A percentile compares a stretch with the other conserved stretches of the same genome.
These are phyloP conservation scores for Aspergillus aculeatus DNA, from an alignment of 2,329 filamentous ascomycete species.

Conservation along the genomic window DNA sequence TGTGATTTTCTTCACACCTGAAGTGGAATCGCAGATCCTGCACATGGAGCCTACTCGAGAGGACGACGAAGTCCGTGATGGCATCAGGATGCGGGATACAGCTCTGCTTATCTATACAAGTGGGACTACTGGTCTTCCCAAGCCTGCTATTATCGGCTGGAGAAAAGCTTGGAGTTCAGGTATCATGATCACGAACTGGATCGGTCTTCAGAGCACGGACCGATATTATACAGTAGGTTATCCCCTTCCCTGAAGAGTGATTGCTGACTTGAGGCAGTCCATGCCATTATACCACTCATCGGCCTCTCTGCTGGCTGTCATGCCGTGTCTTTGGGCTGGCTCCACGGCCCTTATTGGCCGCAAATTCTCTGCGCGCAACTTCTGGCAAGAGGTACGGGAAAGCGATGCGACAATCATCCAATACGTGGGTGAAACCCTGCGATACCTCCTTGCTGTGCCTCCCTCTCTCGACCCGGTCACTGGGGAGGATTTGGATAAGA, in stretches of 20 bases:
- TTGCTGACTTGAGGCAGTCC: slow-evolving; percentile 49
- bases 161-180: slow-evolving; percentile 59
- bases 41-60: slow-evolving; percentile 55
- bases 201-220: slow-evolving; percentile 62
- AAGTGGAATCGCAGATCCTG: slow-evolving; percentile 56
- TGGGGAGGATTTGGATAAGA: slow-evolving; percentile 67
- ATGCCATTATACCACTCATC: slow-evolving; percentile 91
- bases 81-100: slow-evolving; percentile 56
- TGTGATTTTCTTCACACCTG: slow-evolving; percentile 62
- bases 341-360: slow-evolving; percentile 69
- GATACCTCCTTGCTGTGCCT: slow-evolving; percentile 71
- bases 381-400: slow-evolving; percentile 74
- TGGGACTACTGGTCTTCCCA: slow-evolving; percentile 81
- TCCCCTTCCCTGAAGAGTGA: neutral
- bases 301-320: slow-evolving; percentile 68
- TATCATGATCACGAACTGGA: slow-evolving; percentile 55
- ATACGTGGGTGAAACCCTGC: slow-evolving; percentile 84
- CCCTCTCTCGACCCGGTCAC: slow-evolving; percentile 62
- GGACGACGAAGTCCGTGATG: slow-evolving; percentile 57
- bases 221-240: slow-evolving; percentile 70
- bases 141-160: slow-evolving; percentile 75
- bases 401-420: slow-evolving; percentile 73
- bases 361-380: slow-evolving; percentile 73
- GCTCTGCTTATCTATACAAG: slow-evolving; percentile 80
- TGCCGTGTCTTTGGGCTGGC: slow-evolving; percentile 59